Base-by-base conservation (phyloP, 73 alveolate genomes). In the Paramecium sexaurelia region DNA sequence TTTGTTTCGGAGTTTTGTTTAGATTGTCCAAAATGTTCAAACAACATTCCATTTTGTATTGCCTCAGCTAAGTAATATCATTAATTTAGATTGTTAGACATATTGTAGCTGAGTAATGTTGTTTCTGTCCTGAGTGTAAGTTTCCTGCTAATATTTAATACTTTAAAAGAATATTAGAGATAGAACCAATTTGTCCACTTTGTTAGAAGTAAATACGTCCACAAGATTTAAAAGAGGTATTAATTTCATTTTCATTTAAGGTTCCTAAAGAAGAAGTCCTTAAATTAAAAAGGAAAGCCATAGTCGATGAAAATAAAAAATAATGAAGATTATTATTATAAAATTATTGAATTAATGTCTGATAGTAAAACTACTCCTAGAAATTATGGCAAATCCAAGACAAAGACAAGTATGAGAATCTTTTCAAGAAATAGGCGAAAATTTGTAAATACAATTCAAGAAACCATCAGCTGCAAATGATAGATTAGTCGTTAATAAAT, bases 21-120 rank as follows among this genome's bases (percentile, higher is more conserved):
- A 5, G 99, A 97, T 56, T 98, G 99, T 82, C 96, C 95, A 20
- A 92, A 95, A 55, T 98, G 99, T 92, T 96, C 98, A 85, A 98
- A 98, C 92, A 94, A 91, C 73, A 96, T 98, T 19, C 99, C 99
- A 11, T 98, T 95, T 92, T 98, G 99, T 93, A 94, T 97, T 57
- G 99, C 99, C 5, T 94, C 99, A 24, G 99, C 99, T 43, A 98
- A 97, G 96, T 89, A 89, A 73, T 33, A n/a, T 11, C 9, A 29
- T 15, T 7, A 9, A 27, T 22, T 6, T 26, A 11, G 20, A 11
- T 7, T 36, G 2, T 24, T 78, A 89, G 94, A 43, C 99, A 98
- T 94, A 96, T 98, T 96, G 91, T 95, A 3, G 90, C 98, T 71
- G 91, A 87, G 22, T 96, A 96, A 55, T 97, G 98, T 96, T 92